Percentiles rank a stretch among this genome's conserved stretches.
phyloP scores from a whole-genome alignment of 305 asterid species.

The Nicotiana rustica region DNA sequence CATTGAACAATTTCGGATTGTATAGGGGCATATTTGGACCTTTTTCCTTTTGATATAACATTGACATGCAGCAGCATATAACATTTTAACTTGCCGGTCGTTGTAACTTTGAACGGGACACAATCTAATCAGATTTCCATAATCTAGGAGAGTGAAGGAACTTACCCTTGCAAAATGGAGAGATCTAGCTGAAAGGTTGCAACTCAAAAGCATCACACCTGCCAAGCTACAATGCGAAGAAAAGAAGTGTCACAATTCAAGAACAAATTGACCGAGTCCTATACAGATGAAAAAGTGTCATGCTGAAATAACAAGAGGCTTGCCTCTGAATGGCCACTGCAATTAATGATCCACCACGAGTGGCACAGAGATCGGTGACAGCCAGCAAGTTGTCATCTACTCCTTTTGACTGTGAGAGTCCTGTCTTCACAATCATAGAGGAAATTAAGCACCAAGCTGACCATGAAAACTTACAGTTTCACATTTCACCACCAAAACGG shows the following conservation, averaged over 20 bases:
- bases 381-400: conserved; percentile 65
- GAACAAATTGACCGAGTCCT: conserved; percentile 12
- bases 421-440: conserved; percentile 64
- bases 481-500: not conserved
- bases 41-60: not conserved
- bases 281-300: conserved; percentile 14
- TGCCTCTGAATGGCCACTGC: conserved; percentile 87
- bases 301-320: conserved; percentile 32
- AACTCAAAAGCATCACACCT: conserved; percentile 75
- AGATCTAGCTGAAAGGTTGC: conserved; percentile 58
- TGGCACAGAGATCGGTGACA: conserved; percentile 72
- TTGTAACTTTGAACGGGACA: not conserved
- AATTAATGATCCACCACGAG: conserved; percentile 67
- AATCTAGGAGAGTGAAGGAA: conserved; percentile 22
- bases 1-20: no score
- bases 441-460: conserved; percentile 24
- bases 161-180: conserved; percentile 73
- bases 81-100: not conserved
- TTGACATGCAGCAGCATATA: not conserved
- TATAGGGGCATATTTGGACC: no score
- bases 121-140: not conserved
- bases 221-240: conserved; percentile 58
- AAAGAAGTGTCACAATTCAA: conserved; percentile 14
- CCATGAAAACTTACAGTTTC: not conserved
- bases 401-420: conserved; percentile 51